Base-by-base conservation (phyloP, 129 eudicot genomes). In the Centella asiatica region DNA sequence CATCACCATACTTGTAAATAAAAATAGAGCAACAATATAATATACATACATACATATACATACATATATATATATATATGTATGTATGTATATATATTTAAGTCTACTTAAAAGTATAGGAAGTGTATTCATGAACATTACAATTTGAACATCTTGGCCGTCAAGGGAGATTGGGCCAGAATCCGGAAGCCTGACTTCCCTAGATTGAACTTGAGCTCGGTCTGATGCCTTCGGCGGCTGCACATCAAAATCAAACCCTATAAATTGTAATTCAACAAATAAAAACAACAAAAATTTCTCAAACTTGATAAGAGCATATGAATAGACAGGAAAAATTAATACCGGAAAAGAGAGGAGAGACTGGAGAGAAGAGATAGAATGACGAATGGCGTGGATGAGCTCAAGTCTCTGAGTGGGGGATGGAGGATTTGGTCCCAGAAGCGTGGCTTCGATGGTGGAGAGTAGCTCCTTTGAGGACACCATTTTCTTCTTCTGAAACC, bases 131-230 rank as follows among this genome's bases (percentile, higher is more conserved):
- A 61, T 32, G 20, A 52, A 68, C 76, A 96, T 78, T 20, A 93
- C 99, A 67, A 93, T 85, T 54, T 88, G 96, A 70, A 93, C 99
- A 77, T 93, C 99, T 69, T 93, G 99, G 62, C 88, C 95, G 63
- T 93, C 99, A 26, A 93, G 95, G 19, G 96, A 79, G 12, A 88
- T 81, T 44, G 84, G 81, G 20, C 83, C 74, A 23, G 95, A 81
- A 78, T 85, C 92, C 6, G 95, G 99, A 65, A 93, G 81, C 77
- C 99, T 80, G 31, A 83, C 96, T 83, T 93, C 99, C 65, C 78
- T 83, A 6, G 87, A 87, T 76, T 88, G 83, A 40, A 88, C 93
- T 75, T 93, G 92, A 57, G 86, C 82, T 71, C 96, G 72, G 73
- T 93, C 99, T 23, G 99, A 78, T 3, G 87, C 75, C 67, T 86